Percentiles rank a stretch among this genome's conserved stretches.
Conservation (phyloP, 371 early-diverging fungal genomes). For the Mortierella sp. region DNA sequence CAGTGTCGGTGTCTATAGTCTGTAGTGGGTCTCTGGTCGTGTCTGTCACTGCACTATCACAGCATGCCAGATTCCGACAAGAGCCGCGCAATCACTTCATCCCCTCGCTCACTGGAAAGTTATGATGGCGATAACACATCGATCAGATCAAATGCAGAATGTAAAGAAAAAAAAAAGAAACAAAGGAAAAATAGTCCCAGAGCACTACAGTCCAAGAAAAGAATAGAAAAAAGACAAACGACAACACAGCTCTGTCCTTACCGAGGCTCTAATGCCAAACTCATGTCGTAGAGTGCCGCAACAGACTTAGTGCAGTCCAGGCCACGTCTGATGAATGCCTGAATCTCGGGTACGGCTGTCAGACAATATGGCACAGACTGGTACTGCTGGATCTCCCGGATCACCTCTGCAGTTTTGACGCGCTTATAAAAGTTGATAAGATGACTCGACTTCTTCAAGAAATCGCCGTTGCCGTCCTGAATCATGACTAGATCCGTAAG, state of each 20-base stretch:
- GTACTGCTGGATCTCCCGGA: constrained; percentile 93
- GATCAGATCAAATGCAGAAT: background rate
- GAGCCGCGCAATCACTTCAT: constrained; percentile 27
- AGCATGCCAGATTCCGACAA: constrained; percentile 30
- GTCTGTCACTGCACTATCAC: too few species aligned
- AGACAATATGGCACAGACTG: constrained; percentile 87
- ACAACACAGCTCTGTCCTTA: constrained; percentile 16
- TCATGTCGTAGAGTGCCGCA: constrained; percentile 74
- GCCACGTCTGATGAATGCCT: constrained; percentile 75
- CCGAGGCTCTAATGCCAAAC: constrained; percentile 78
- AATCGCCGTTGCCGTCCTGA: constrained; percentile 92
- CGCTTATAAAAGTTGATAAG: constrained; percentile 93
- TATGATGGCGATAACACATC: background rate
- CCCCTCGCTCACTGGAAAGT: constrained; percentile 21
- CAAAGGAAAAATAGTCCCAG: background rate
- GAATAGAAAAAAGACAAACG: background rate
- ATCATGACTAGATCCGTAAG: constrained; percentile 94
- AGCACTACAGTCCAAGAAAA: too few species aligned
- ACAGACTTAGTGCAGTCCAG: constrained; percentile 72
- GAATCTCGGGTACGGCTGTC: constrained; percentile 81
- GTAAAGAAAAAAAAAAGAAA: background rate
- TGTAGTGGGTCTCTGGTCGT: too few species aligned
- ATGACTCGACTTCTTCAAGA: constrained; percentile 63
- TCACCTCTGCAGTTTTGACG: constrained; percentile 87
- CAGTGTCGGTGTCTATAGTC: too few species aligned